Evolutionary conservation across 73 alveolate species (phyloP).

Genomic region (Symbiodinium pilosum): DNA sequence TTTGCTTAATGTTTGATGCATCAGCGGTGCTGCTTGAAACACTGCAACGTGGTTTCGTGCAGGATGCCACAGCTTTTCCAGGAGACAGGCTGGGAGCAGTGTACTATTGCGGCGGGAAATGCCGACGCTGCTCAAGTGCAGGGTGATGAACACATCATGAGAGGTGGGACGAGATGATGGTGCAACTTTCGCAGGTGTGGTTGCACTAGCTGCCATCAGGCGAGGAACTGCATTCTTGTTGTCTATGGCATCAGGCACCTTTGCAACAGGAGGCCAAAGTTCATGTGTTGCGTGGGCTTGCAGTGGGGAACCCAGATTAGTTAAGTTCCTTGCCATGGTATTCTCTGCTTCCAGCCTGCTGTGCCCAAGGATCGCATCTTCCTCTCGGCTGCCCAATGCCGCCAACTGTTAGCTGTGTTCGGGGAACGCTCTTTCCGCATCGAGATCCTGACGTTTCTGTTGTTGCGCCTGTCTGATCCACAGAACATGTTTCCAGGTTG

Average conservation of each 20-base stretch:
- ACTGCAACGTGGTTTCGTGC: too few species aligned
- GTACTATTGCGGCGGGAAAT: too few species aligned
- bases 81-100: not conserved
- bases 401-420: constrained; percentile 55
- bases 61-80: not conserved
- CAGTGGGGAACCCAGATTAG: not conserved
- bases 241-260: constrained; percentile 29
- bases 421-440: constrained; percentile 5
- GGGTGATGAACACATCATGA: not conserved
- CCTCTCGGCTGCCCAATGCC: constrained; percentile 64
- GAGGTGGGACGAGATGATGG: constrained; percentile 94
- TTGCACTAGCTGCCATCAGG: not conserved
- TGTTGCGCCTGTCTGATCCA: constrained; percentile 58
- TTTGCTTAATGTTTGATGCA: too few species aligned
- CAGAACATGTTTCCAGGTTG: constrained; percentile 35
- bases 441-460: constrained; percentile 21
- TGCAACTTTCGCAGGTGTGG: constrained; percentile 48
- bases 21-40: too few species aligned
- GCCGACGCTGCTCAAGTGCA: not conserved
- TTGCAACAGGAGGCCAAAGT: constrained; percentile 72
- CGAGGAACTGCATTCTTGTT: not conserved
- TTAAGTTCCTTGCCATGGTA: not conserved
- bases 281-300: constrained; percentile 47
- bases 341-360: not conserved
- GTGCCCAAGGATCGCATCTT: constrained; percentile 44